phyloP scores from a whole-genome alignment of 1,284 basidiomycete species.

The Malassezia restricta region DNA sequence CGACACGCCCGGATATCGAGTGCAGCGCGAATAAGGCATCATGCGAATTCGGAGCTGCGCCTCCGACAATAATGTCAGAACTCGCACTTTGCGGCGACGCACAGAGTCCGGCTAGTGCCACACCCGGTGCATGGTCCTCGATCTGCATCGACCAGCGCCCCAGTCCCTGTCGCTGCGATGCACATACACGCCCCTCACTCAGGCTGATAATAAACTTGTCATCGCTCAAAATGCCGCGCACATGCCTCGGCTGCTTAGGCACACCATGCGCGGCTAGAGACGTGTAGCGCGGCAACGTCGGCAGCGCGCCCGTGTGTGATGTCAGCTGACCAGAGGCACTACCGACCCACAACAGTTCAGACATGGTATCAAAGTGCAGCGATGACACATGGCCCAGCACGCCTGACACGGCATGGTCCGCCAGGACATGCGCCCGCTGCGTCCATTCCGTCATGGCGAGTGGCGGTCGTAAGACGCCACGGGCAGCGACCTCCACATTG shows the following conservation, averaged over 20 bases:
- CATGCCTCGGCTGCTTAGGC: slow-evolving; percentile 51
- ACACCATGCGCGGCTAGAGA: slow-evolving; percentile 49
- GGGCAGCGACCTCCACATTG: not conserved
- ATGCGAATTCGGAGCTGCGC: slow-evolving; percentile 24
- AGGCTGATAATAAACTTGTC: slow-evolving; percentile 45
- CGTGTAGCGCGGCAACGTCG: slow-evolving; percentile 53
- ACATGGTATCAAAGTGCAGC: slow-evolving; percentile 73
- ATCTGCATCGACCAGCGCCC: slow-evolving; percentile 40
- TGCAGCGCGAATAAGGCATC: slow-evolving; percentile 35
- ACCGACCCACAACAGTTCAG: slow-evolving; percentile 80
- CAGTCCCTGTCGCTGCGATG: slow-evolving; percentile 46
- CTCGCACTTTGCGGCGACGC: slow-evolving; percentile 29
- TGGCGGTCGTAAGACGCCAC: slow-evolving; percentile 2
- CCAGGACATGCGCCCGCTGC: slow-evolving; percentile 34
- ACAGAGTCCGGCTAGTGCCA: slow-evolving; percentile 37
- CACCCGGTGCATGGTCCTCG: slow-evolving; percentile 15
- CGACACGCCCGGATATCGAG: slow-evolving; percentile 29
- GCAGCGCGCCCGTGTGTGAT: slow-evolving; percentile 50
- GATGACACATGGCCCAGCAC: slow-evolving; percentile 30
- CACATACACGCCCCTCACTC: slow-evolving; percentile 44
- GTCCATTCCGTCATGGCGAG: slow-evolving; percentile 33
- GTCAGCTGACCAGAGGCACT: slow-evolving; percentile 61
- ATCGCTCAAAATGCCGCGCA: slow-evolving; percentile 42
- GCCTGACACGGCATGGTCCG: slow-evolving; percentile 28
- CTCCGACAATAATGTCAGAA: slow-evolving; percentile 38